Evolutionary conservation across 352 stramenopile genomes (phyloP).

Genomic region (Lagenidium giganteum): DNA sequence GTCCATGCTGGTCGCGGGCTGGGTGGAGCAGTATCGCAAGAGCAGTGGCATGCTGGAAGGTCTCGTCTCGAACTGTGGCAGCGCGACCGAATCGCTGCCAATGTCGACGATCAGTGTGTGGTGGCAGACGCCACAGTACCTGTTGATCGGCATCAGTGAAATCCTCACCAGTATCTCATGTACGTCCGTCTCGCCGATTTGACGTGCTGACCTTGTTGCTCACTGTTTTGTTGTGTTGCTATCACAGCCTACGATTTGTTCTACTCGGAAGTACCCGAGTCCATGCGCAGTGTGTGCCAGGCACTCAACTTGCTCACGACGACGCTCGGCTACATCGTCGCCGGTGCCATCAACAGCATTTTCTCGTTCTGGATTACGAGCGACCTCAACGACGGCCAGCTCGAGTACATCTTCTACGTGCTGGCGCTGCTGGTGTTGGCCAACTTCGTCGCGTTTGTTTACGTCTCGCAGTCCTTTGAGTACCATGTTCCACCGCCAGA

Average conservation of each 20-base stretch:
- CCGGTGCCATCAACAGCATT: slow-evolving; percentile 64
- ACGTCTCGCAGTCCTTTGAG: slow-evolving; percentile 13
- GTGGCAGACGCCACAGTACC: slow-evolving; percentile 83
- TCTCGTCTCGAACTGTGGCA: slow-evolving; percentile 73
- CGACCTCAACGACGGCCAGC: slow-evolving; percentile 78
- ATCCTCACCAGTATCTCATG: slow-evolving; percentile 83
- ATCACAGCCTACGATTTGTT: slow-evolving; percentile 73
- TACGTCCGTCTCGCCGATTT: slow-evolving; percentile 25
- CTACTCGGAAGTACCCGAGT: slow-evolving; percentile 84
- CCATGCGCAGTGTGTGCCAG: slow-evolving; percentile 84
- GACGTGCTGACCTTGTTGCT: too few species aligned
- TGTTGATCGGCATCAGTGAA: slow-evolving; percentile 74
- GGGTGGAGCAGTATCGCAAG: slow-evolving; percentile 76
- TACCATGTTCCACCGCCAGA: slow-evolving; percentile 20
- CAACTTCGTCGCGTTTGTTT: slow-evolving; percentile 12
- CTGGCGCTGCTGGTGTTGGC: slow-evolving; percentile 49
- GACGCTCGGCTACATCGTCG: slow-evolving; percentile 75
- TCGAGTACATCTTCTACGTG: slow-evolving; percentile 84
- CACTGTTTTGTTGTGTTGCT: not conserved
- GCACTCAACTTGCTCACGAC: slow-evolving; percentile 84
- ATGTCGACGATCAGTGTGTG: slow-evolving; percentile 82
- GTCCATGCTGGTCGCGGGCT: slow-evolving; percentile 63
- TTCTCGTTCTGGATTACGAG: slow-evolving; percentile 83
- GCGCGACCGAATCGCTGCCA: slow-evolving; percentile 43
- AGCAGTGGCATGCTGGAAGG: slow-evolving; percentile 32